These are phyloP conservation scores for Penicillium pancosmium DNA, from an alignment of 495 filamentous ascomycete species.

Conservation along the genomic window DNA sequence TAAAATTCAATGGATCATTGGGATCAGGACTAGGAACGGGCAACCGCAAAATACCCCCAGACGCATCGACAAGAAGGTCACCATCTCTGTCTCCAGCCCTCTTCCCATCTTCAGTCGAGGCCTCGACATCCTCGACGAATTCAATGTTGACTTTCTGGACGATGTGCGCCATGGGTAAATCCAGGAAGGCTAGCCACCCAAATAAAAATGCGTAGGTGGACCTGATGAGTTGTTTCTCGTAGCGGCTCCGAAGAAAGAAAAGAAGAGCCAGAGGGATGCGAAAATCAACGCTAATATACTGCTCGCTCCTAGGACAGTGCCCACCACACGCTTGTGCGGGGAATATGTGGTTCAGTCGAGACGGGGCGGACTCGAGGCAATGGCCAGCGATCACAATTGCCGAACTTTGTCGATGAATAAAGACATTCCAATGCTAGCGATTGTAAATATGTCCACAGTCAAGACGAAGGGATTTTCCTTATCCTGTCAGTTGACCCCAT, in stretches of 20 bases:
- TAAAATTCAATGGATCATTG: slow-evolving; percentile 42
- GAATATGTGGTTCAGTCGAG: too few relatives aligned
- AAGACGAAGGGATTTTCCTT: too few relatives aligned
- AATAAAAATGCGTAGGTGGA: background rate
- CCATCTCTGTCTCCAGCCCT: background rate
- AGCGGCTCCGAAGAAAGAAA: background rate
- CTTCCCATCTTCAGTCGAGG: background rate
- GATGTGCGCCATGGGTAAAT: slow-evolving; percentile 7
- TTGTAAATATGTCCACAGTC: too few relatives aligned
- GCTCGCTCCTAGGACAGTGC: background rate
- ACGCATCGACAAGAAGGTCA: slow-evolving; percentile 24
- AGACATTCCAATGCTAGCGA: too few relatives aligned
- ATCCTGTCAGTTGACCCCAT: too few relatives aligned
- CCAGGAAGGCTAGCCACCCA: background rate
- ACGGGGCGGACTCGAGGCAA: too few relatives aligned
- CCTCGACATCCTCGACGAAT: slow-evolving; percentile 25
- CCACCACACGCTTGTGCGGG: background rate
- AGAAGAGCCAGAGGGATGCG: background rate
- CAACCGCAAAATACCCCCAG: slow-evolving; percentile 29
- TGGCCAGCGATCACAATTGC: too few relatives aligned
- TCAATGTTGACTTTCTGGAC: slow-evolving; percentile 27
- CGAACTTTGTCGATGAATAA: too few relatives aligned
- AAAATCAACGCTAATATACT: background rate
- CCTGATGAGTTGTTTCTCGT: background rate
- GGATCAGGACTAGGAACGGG: slow-evolving; percentile 38